These are phyloP conservation scores for Kappamyces sp. DNA, from an alignment of 192 early-diverging fungal species.

Conservation along the genomic window DNA sequence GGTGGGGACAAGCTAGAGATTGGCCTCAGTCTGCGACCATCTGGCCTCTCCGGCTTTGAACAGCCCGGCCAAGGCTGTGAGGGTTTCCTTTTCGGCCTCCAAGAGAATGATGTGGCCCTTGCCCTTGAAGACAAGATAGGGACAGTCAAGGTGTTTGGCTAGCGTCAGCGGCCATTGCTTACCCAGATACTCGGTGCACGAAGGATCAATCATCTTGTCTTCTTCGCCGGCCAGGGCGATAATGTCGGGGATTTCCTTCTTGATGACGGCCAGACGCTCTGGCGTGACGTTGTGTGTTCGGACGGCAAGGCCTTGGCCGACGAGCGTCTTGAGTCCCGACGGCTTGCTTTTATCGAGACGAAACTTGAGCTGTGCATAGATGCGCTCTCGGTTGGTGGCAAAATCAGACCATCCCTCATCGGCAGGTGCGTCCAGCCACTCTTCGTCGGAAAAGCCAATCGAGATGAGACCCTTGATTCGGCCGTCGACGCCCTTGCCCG, in stretches of 20 bases:
- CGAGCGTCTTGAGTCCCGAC: not conserved
- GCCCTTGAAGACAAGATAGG: not conserved
- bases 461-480: not conserved
- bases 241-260: conserved; percentile 6
- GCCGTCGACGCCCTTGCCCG: not conserved
- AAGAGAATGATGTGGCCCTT: not conserved
- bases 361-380: no score
- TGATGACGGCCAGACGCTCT: not conserved
- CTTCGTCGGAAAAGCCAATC: conserved; percentile 6
- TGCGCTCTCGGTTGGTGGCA: not conserved
- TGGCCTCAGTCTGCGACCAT: no score
- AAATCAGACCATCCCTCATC: conserved; percentile 6
- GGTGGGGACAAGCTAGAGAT: no score
- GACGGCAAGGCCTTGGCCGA: conserved; percentile 12
- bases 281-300: conserved; percentile 9
- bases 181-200: conserved; percentile 7
- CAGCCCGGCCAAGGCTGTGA: not conserved
- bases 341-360: no score
- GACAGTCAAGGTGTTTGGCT: not conserved
- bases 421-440: not conserved
- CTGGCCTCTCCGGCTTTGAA: no score
- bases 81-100: not conserved
- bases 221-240: not conserved
- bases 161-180: not conserved
- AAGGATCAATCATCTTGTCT: conserved; percentile 5